Evolutionary conservation across 2,329 filamentous ascomycete genomes (phyloP).

Genomic region (Coleophoma cylindrospora): DNA sequence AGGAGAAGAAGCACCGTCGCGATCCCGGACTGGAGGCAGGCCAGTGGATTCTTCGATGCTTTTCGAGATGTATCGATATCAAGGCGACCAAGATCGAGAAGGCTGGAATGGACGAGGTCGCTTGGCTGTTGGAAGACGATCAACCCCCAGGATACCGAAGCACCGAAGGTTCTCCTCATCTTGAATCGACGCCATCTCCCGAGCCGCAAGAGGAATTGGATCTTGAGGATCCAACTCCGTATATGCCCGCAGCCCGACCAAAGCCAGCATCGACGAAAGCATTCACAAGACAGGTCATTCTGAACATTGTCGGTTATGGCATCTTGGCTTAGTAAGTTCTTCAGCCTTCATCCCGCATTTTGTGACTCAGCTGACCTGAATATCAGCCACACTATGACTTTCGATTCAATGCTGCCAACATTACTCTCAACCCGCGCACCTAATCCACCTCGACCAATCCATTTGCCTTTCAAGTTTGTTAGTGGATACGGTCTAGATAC

Average conservation of each 20-base stretch:
- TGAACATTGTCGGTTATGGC: constrained; percentile 86
- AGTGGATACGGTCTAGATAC: constrained; percentile 82
- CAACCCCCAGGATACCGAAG: constrained; percentile 66
- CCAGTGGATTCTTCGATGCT: constrained; percentile 54
- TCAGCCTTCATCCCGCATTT: constrained; percentile 3
- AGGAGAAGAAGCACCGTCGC: constrained; percentile 68
- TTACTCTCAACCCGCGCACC: constrained; percentile 58
- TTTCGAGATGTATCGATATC: constrained; percentile 20
- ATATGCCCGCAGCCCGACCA: constrained; percentile 22
- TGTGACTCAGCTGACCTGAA: constrained; percentile 12
- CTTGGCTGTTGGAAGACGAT: constrained; percentile 58
- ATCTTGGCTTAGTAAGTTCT: constrained; percentile 86
- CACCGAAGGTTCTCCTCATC: constrained; percentile 47
- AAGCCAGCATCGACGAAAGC: constrained; percentile 46
- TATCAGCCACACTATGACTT: constrained; percentile 87
- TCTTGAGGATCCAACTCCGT: constrained; percentile 19
- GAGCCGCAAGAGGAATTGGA: constrained; percentile 33
- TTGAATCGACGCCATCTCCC: constrained; percentile 30
- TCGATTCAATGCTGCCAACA: constrained; percentile 89
- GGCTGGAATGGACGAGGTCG: constrained; percentile 35
- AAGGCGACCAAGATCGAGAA: constrained; percentile 30
- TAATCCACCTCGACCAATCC: constrained; percentile 18
- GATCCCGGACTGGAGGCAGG: constrained; percentile 77
- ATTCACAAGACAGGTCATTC: constrained; percentile 79
- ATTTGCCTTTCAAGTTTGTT: constrained; percentile 82